Evolutionary conservation across 371 early-diverging fungal species (phyloP), one percentile per base, ranked within the genome.

Genomic region (Mortierella sp.): DNA sequence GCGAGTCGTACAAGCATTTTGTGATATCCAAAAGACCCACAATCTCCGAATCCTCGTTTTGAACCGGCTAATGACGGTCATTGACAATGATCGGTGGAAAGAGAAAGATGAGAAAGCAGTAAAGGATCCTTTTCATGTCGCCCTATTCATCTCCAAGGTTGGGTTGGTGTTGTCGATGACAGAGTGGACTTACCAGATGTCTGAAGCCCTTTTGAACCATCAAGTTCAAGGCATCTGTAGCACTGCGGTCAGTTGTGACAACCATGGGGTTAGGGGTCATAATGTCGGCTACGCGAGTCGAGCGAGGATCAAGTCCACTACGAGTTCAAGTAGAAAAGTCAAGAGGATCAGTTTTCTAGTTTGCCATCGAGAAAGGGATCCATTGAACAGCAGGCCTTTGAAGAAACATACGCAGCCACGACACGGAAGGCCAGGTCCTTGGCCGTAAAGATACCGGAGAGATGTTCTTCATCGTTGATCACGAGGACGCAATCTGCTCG

Each of bases 21-120:
- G 97, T 97, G 61, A 98, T 95, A 84, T 98, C 98, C 23, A 97
- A 84, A 19, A 96, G 79, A 30, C 97, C 97, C 54, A 97, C 95
- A 53, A 98, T 94, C 67, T 94, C 95, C 39, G 91, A 93, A 61
- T 93, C 92, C 65, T 95, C 94, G 71, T 93, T 91, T 82, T 95
- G 94, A 10, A 97, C 95, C 34, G 96, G 98, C 86, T 88, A 71
- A 23, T n/a, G 14, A 13, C 34, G 7, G 19, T 14, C 18, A 18
- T 51, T 8, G 27, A 3, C 18, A 24, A 31, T 12, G 16, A 38
- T 12, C 5, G 18, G 13, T 26, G 13, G 5, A 21, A 6, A n/a
- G 45, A 45, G 21, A 45, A 6, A 16, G 16, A 45, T 5, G 16
- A 45, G 45, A 45, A 34, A 34, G 10, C 34, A 34, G 34, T 34